Percentiles rank a stretch among this genome's conserved stretches.
phyloP scores from a whole-genome alignment of 1,284 basidiomycete genomes.

The Leccinum fuscescens region DNA sequence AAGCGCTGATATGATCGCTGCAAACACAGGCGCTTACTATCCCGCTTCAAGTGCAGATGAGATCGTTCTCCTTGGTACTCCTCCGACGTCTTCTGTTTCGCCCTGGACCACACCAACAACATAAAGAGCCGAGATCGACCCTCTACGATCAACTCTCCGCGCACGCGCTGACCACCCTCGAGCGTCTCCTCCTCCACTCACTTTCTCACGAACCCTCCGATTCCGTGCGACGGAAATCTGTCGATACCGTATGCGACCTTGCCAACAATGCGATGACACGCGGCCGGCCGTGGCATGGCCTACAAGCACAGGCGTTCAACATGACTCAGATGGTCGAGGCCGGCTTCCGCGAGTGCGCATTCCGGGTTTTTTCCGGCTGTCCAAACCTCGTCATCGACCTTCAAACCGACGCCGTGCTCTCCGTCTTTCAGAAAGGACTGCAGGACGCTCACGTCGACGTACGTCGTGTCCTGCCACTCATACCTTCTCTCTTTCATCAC shows the following conservation, averaged over 20 bases:
- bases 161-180: constrained; percentile 61
- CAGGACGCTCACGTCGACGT: constrained; percentile 64
- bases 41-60: constrained; percentile 53
- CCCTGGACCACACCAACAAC: constrained; percentile 35
- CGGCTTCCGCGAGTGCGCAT: constrained; percentile 46
- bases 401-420: constrained; percentile 61
- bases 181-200: constrained; percentile 67
- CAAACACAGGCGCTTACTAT: constrained; percentile 13
- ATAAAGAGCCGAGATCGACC: constrained; percentile 42
- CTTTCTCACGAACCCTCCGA: constrained; percentile 56
- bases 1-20: background rate
- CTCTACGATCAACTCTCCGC: constrained; percentile 74
- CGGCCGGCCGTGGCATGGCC: constrained; percentile 74
- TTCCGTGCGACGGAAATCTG: constrained; percentile 63
- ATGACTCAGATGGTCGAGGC: constrained; percentile 53
- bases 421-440: constrained; percentile 61
- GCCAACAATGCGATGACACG: constrained; percentile 70
- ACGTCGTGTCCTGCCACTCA: constrained; percentile 21
- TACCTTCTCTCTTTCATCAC: too few relatives aligned
- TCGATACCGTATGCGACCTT: constrained; percentile 72
- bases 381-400: constrained; percentile 72
- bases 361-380: constrained; percentile 63
- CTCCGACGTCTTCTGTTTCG: constrained; percentile 74
- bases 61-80: constrained; percentile 76
- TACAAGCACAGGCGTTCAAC: constrained; percentile 66